phyloP scores from a whole-genome alignment of 768 basidiomycete species.

The Ramaria rubella region DNA sequence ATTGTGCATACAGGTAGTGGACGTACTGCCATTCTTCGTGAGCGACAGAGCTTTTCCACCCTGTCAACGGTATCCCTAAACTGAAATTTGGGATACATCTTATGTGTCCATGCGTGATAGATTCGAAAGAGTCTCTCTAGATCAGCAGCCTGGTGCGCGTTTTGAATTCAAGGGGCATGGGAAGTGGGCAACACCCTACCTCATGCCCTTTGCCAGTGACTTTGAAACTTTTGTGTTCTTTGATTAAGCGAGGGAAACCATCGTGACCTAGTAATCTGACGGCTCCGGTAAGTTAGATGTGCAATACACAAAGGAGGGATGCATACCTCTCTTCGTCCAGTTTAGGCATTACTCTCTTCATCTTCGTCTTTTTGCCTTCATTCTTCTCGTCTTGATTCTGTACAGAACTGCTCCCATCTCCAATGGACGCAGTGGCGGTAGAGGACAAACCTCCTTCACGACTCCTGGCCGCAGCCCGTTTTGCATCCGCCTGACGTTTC shows the following conservation, averaged over 20 bases:
- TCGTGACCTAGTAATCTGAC: constrained; percentile 55
- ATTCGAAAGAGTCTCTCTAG: constrained; percentile 71
- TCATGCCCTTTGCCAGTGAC: constrained; percentile 89
- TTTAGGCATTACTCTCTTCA: constrained; percentile 4
- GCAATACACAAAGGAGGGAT: not conserved
- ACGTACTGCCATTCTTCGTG: constrained; percentile 78
- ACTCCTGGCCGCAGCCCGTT: constrained; percentile 19
- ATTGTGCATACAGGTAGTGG: not conserved
- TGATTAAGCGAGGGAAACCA: constrained; percentile 77
- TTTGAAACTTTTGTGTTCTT: constrained; percentile 70
- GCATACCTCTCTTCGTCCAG: constrained; percentile 10
- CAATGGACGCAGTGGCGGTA: constrained; percentile 44
- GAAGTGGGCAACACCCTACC: constrained; percentile 38
- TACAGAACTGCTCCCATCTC: constrained; percentile 22
- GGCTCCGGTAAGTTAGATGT: not conserved
- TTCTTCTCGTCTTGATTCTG: constrained; percentile 4
- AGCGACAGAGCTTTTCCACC: constrained; percentile 85
- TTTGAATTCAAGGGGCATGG: not conserved
- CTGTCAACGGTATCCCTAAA: constrained; percentile 81
- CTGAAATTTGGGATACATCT: constrained; percentile 81
- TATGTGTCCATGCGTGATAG: constrained; percentile 95
- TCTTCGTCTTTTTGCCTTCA: not conserved
- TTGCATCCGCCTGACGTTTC: constrained; percentile 47
- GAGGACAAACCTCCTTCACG: constrained; percentile 41
- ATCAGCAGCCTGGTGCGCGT: constrained; percentile 58